phyloP scores from a whole-genome alignment of 108 stramenopile genomes.

The Discostella stelligeroides region DNA sequence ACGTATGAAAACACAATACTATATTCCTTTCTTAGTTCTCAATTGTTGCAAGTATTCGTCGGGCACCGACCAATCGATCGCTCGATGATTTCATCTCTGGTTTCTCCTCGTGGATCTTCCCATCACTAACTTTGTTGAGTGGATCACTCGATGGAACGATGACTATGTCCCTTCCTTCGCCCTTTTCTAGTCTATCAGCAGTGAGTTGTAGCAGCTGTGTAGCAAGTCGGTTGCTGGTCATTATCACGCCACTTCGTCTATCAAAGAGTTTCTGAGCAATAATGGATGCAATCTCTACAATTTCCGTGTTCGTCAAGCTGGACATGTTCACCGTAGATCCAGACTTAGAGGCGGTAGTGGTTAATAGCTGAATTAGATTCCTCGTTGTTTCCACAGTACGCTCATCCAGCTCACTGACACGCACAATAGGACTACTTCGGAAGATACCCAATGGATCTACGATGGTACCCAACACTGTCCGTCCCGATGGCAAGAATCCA shows the following conservation, averaged over 20 bases:
- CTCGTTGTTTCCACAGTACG: constrained; percentile 77
- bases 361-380: constrained; percentile 59
- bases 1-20: too few species aligned
- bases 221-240: constrained; percentile 71
- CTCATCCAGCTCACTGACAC: constrained; percentile 68
- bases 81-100: constrained; percentile 19
- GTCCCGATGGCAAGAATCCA: constrained; percentile 71
- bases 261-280: constrained; percentile 76
- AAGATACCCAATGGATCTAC: constrained; percentile 90
- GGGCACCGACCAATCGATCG: constrained; percentile 40
- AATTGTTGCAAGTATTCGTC: constrained; percentile 39
- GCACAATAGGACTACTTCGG: constrained; percentile 73
- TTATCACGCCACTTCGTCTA: constrained; percentile 64
- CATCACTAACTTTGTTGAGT: constrained; percentile 16
- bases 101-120: constrained; percentile 26
- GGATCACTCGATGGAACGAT: constrained; percentile 30
- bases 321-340: constrained; percentile 55
- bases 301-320: constrained; percentile 57
- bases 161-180: constrained; percentile 56
- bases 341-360: constrained; percentile 17
- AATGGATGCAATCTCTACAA: constrained; percentile 62
- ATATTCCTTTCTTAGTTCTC: constrained; percentile 39
- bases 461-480: constrained; percentile 73
- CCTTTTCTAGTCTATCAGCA: constrained; percentile 63
- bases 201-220: constrained; percentile 71